Evolutionary conservation across 306 rosid species (phyloP).

Genomic region (Erythrophleum fordii): DNA sequence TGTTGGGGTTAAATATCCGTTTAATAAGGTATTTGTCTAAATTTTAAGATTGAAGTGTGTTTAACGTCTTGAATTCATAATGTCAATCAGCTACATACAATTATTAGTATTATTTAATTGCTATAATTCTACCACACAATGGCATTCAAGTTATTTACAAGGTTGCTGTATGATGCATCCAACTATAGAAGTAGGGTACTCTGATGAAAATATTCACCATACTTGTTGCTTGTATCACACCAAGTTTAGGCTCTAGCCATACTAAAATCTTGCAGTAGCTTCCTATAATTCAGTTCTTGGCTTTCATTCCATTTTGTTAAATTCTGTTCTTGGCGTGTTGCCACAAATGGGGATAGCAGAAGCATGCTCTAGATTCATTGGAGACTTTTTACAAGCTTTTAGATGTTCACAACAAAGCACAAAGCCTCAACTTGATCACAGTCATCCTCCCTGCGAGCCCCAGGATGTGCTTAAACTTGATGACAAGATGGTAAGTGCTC

Average conservation of each 20-base stretch:
- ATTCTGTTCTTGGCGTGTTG: not conserved
- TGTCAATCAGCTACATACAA: constrained; percentile 35
- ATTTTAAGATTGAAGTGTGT: too few relatives aligned
- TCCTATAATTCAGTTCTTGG: not conserved
- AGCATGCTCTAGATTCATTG: constrained; percentile 62
- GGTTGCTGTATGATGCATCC: constrained; percentile 33
- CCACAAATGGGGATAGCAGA: constrained; percentile 63
- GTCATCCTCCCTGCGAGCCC: constrained; percentile 23
- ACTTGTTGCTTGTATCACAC: not conserved
- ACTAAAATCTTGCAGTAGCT: constrained; percentile 15
- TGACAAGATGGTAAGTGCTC: constrained; percentile 61
- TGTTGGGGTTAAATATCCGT: too few relatives aligned
- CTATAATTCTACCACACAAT: constrained; percentile 33
- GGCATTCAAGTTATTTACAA: constrained; percentile 48
- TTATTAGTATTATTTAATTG: constrained; percentile 36
- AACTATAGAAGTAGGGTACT: constrained; percentile 47
- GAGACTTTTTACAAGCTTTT: constrained; percentile 62
- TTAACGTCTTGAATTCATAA: constrained; percentile 10
- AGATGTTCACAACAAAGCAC: constrained; percentile 44
- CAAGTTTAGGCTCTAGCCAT: not conserved
- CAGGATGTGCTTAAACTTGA: constrained; percentile 47
- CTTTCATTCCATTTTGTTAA: not conserved
- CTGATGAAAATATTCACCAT: not conserved
- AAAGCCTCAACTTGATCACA: constrained; percentile 18
- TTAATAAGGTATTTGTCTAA: too few relatives aligned